Base-by-base conservation (phyloP, 2,329 filamentous ascomycete species). In the Fusarium sp. region DNA sequence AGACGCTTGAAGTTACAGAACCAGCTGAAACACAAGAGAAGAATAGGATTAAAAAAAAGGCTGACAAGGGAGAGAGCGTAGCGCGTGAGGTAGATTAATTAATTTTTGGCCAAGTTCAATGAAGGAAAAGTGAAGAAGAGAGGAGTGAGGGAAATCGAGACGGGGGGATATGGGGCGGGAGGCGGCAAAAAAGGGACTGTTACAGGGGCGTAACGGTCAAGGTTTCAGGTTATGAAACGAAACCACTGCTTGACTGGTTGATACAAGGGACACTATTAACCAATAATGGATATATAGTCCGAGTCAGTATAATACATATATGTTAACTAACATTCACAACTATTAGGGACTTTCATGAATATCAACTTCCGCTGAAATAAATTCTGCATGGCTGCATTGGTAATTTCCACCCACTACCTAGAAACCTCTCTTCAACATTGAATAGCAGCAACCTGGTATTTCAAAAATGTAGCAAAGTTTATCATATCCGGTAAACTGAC, bases 211-310 rank as follows among this genome's bases (percentile, higher is more conserved):
- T 42, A 39, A 67, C 72, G 63, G 69, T 65, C 51, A 48, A 61
- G 54, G 75, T 77, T 77, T 77, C 75, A 77, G 75, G 74, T 55
- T 51, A 25, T 56, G 51, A 64, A 65, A 69, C 67, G 49, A 62
- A 62, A 56, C 58, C 6, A 48, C 42, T 18, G 25, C 45, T 46
- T 70, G 49, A 73, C 52, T 73, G 71, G 70, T 70, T 59, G 25
- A 31, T 26, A n/a, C n/a, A 25, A n/a, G n/a, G 43, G 58, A 42
- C 25, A 42, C 34, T 28, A 46, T 37, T 42, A 23, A 48, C 58
- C 14, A 48, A 63, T 30, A 37, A 37, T 7, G 58, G 60, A 56
- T 23, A 63, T 26, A 57, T 43, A 44, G 19, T 63, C 49, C 34
- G 58, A 25, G 13, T 18, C 25, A 41, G 13, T 54, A 31, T n/a